Evolutionary conservation across 495 filamentous ascomycete species (phyloP), one percentile per base, ranked within the genome.

Genomic region (Trichoderma virens): DNA sequence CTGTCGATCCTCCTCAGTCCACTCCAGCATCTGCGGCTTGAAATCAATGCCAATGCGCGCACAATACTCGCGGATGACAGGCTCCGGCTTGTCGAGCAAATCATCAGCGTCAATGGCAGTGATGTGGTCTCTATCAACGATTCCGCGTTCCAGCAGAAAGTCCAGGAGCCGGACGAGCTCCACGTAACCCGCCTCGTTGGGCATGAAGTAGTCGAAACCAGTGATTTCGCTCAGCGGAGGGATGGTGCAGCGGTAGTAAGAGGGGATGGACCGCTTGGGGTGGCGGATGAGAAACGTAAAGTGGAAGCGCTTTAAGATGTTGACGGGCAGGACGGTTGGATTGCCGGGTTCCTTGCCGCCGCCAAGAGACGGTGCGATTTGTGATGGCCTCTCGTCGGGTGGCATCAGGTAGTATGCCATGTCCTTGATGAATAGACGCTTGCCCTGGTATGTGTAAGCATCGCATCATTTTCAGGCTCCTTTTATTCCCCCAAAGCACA

Each of bases 271-370:
- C 72, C 79, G 82, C 62, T 88, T 85, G 32, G 94, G 94, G 76
- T 97, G 91, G 61, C 94, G 92, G 79, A 98, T 97, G 41, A 98
- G 82, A 79, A 98, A 97, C n/a, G 92, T 90, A 80, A 92, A 97
- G 70, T 97, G 91, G 79, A 96, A 97, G 61, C 81, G 72, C 65
- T 80, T 75, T 43, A 97, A 79, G 61, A 91, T 71, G 20, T 80
- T 80, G 2, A 80, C 72, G 16, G 94, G 94, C 61, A 97, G 74
- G 18, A 96, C 87, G 8, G 93, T 96, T 16, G 93, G 93, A 72
- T 97, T 97, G 27, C 79, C 78, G 6, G 79, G 75, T 70, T 88
- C 82, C 59, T 65, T 30, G 45, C 68, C 63, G 35, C 65, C 70
- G 38, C 79, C 71, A 32, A 97, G 79, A 34, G 90, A 93, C 2